Evolutionary conservation across 805 yeast species (phyloP).

Genomic region (Ogataea ganodermae): DNA sequence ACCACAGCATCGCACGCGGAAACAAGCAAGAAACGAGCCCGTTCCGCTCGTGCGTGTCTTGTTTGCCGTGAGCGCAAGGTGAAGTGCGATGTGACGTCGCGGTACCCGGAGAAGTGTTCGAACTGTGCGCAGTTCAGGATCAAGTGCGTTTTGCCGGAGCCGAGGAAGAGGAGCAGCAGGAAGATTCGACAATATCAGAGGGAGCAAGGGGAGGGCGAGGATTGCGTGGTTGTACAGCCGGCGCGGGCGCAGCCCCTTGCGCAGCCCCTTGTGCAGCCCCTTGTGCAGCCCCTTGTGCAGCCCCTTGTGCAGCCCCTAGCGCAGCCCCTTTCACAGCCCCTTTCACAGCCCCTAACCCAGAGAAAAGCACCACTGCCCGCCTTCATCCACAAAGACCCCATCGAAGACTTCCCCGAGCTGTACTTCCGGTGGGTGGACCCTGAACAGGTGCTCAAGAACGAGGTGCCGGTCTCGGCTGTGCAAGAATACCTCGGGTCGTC

Average conservation of each 20-base stretch:
- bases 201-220: conserved; percentile 1
- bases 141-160: conserved; percentile 61
- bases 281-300: not conserved
- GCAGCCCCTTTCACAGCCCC: not conserved
- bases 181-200: conserved; percentile 25
- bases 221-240: not conserved
- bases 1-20: not conserved
- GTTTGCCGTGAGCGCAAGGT: conserved; percentile 81
- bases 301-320: not conserved
- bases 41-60: conserved; percentile 72
- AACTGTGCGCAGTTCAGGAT: conserved; percentile 73
- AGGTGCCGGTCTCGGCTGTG: conserved; percentile 19
- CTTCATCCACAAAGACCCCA: conserved; percentile 29
- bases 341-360: not conserved
- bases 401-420: conserved; percentile 25
- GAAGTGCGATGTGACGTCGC: conserved; percentile 69
- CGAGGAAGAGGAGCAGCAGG: conserved; percentile 28
- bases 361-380: conserved; percentile 13
- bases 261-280: not conserved
- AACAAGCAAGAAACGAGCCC: conserved; percentile 42
- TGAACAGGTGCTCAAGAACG: conserved; percentile 17
- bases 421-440: conserved; percentile 28
- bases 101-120: conserved; percentile 54
- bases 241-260: not conserved
- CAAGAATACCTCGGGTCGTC: conserved; percentile 37